Percentiles rank a stretch among this genome's conserved stretches.
Conservation (phyloP, 1,139 yeast species). For the Sugiyamaella xylanicola region DNA sequence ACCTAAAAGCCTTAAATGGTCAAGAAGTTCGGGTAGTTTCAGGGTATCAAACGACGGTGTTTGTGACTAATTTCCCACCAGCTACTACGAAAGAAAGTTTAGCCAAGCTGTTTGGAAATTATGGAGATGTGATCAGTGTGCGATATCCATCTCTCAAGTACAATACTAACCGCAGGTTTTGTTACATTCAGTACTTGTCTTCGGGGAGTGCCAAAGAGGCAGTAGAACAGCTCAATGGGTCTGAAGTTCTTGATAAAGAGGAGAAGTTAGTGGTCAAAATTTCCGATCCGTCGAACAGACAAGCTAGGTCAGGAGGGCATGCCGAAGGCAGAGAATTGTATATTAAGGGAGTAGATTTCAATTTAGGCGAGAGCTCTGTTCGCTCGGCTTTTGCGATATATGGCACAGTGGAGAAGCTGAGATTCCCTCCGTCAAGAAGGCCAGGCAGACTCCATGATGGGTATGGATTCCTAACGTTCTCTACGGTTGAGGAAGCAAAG, state of each 20-base stretch:
- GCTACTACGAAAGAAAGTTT: slow-evolving; percentile 49
- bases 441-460: slow-evolving; percentile 40
- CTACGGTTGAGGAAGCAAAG: slow-evolving; percentile 34
- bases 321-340: slow-evolving; percentile 56
- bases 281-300: slow-evolving; percentile 53
- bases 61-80: slow-evolving; percentile 77
- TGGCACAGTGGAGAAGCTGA: slow-evolving; percentile 52
- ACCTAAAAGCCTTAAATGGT: slow-evolving; percentile 52
- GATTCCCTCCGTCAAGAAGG: slow-evolving; percentile 33
- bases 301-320: slow-evolving; percentile 48
- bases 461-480: slow-evolving; percentile 40
- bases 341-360: slow-evolving; percentile 55
- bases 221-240: slow-evolving; percentile 48
- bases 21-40: slow-evolving; percentile 51
- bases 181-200: slow-evolving; percentile 64
- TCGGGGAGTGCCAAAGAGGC: slow-evolving; percentile 55
- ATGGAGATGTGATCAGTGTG: slow-evolving; percentile 55
- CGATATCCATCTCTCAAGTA: slow-evolving; percentile 68
- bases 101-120: slow-evolving; percentile 46
- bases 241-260: slow-evolving; percentile 31
- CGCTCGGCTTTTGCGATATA: slow-evolving; percentile 43
- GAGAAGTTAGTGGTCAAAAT: slow-evolving; percentile 53
- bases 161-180: slow-evolving; percentile 65
- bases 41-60: slow-evolving; percentile 53
- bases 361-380: slow-evolving; percentile 37